Evolutionary conservation across 2,329 filamentous ascomycete genomes (phyloP).

Genomic region (Trichoderma koningiopsis): DNA sequence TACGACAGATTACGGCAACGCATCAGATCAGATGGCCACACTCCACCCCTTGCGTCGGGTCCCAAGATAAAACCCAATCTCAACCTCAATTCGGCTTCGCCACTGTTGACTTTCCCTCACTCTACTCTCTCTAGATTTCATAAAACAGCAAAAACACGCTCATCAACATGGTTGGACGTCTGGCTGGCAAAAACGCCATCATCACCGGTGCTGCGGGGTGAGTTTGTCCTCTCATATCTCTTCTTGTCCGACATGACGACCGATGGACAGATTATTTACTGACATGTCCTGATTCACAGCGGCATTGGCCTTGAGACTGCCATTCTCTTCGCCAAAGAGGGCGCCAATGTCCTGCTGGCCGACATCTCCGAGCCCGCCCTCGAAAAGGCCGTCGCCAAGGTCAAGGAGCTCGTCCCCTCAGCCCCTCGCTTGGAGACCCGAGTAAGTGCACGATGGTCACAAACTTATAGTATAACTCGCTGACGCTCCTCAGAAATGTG

Average conservation of each 20-base stretch:
- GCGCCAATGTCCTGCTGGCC: constrained; percentile 80
- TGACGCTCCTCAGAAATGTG: constrained; percentile 48
- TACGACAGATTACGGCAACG: constrained; percentile 12
- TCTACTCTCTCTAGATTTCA: background rate
- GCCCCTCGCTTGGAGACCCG: constrained; percentile 62
- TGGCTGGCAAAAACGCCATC: constrained; percentile 65
- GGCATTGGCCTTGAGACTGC: constrained; percentile 92
- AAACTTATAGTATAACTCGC: too few relatives aligned
- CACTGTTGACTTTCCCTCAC: background rate
- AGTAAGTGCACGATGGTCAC: constrained; percentile 39
- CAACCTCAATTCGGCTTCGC: background rate
- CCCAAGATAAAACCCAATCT: constrained; percentile 17
- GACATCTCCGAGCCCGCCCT: constrained; percentile 81
- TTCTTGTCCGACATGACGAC: background rate
- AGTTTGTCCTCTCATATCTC: constrained; percentile 34
- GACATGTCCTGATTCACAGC: constrained; percentile 46
- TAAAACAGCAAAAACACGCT: background rate
- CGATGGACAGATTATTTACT: background rate
- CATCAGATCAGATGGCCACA: background rate
- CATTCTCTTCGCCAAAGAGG: constrained; percentile 87
- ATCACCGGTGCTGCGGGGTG: constrained; percentile 87
- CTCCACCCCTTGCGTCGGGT: constrained; percentile 16
- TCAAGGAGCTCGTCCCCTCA: constrained; percentile 69
- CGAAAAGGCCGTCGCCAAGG: constrained; percentile 73
- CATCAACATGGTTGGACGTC: constrained; percentile 46